phyloP scores from a whole-genome alignment of 164 flowering plant species.

The Saururus chinensis region DNA sequence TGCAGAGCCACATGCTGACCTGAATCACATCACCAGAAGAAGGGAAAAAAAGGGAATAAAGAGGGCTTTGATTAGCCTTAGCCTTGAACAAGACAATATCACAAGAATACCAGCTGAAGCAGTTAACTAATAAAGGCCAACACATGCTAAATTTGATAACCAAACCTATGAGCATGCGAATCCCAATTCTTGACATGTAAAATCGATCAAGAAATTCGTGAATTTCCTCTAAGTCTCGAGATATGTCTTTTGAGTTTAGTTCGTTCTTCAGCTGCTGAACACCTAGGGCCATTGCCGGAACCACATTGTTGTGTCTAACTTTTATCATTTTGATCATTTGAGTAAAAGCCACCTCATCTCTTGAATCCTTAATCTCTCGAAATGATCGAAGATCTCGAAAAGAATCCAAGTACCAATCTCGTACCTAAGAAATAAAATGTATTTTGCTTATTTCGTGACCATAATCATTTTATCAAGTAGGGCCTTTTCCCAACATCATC shows the following conservation, averaged over 20 bases:
- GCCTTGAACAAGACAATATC: neutral
- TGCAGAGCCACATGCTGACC: constrained; percentile 98
- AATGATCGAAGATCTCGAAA: constrained; percentile 74
- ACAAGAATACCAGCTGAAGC: no score
- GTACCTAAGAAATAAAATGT: constrained; percentile 31
- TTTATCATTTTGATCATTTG: constrained; percentile 88
- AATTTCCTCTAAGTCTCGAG: constrained; percentile 51
- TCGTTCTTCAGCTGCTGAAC: constrained; percentile 89
- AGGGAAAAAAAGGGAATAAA: constrained; percentile 10
- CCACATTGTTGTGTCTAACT: constrained; percentile 92
- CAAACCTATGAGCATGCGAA: constrained; percentile 94
- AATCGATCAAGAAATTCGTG: constrained; percentile 93
- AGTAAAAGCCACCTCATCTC: constrained; percentile 73
- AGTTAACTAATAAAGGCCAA: neutral
- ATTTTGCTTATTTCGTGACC: no score
- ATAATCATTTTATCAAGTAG: no score
- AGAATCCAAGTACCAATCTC: constrained; percentile 97
- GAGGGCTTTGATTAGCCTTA: neutral
- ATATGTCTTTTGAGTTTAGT: constrained; percentile 32
- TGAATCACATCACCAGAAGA: constrained; percentile 20
- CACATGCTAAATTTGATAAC: neutral
- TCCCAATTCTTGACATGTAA: constrained; percentile 94
- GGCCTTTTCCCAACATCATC: no score
- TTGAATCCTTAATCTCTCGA: constrained; percentile 58
- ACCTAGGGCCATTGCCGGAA: constrained; percentile 95